Evolutionary conservation across 2,329 filamentous ascomycete species (phyloP).

Genomic region (Aspergillus sp.): DNA sequence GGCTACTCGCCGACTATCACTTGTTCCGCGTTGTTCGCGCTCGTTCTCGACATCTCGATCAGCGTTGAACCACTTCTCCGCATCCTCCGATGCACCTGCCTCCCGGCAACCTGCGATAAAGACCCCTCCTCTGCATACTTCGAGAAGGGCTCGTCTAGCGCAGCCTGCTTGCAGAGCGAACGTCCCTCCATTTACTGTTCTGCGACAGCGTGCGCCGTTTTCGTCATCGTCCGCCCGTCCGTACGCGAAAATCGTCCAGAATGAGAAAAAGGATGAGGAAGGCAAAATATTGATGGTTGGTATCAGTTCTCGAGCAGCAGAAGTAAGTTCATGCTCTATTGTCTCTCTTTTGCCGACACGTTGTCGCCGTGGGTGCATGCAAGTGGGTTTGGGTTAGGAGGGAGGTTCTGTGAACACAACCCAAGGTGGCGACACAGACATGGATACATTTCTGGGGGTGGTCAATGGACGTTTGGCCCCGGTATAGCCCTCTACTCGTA

Average conservation of each 20-base stretch:
- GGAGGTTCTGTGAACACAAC: too few relatives aligned
- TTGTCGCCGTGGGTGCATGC: neutral
- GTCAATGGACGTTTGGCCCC: too few relatives aligned
- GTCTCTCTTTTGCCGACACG: neutral
- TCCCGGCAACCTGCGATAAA: neutral
- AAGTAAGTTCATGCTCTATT: constrained; percentile 45
- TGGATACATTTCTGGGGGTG: too few relatives aligned
- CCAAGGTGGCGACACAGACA: too few relatives aligned
- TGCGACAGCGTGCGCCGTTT: constrained; percentile 22
- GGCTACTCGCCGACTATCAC: constrained; percentile 17
- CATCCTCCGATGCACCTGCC: constrained; percentile 24
- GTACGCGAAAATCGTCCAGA: constrained; percentile 44
- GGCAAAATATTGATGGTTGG: constrained; percentile 76
- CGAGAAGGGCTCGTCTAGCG: neutral
- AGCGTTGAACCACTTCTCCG: constrained; percentile 17
- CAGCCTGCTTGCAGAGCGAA: neutral
- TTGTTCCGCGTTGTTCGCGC: constrained; percentile 7
- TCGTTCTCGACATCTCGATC: constrained; percentile 17
- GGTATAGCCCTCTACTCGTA: too few relatives aligned
- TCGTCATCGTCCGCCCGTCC: constrained; percentile 25
- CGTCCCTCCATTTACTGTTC: neutral
- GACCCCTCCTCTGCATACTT: neutral
- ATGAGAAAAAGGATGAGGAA: constrained; percentile 71
- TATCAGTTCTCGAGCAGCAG: constrained; percentile 74
- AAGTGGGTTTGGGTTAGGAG: neutral